Evolutionary conservation across 305 asterid species (phyloP), one percentile per base, ranked within the genome.

Genomic region (Fraxinus sp.): DNA sequence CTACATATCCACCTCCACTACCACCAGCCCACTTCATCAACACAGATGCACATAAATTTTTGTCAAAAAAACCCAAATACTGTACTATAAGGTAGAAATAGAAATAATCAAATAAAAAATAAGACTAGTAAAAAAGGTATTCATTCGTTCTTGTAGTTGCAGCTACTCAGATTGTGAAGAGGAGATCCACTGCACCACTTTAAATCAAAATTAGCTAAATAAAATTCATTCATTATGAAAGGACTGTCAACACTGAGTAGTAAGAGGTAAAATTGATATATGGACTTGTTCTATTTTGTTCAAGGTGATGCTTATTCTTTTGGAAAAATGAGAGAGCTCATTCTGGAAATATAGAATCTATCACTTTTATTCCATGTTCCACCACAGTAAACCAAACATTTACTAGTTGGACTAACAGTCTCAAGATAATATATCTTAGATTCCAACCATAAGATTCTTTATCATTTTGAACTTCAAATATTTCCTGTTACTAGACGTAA

Each of bases 401-500:
- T 30, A 24, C 14, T 70, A 70, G 35, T 32, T 32, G 41, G 41
- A 70, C 76, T 4, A 70, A 70, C 39, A 70, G 9, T 28, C 37
- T 68, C 75, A 30, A 13, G 75, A 68, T 30, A 68, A 28, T 68
- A 68, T 30, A 20, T 10, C n/a, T 11, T 66, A 66, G 16, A 66
- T 9, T 24, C n/a, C 14, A 1, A 68, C 35, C 39, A n/a, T 11
- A 70, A 70, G 24, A 70, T 30, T 30, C 76, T 11, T 30, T 30
- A 70, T 32, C 76, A 13, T 3, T 20, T 66, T 68, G 16, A 77
- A 68, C 62, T 32, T 79, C 66, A 35, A 41, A 80, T n/a, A 79
- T 82, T 81, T 78, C 64, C 83, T 33, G 22, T 35, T 75, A 75
- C 80, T 62, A 22, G 78, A 81, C 5, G 43, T 52, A 55, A 36